Evolutionary conservation across 495 filamentous ascomycete species (phyloP).

Genomic region (Parathielavia hyrcaniae): DNA sequence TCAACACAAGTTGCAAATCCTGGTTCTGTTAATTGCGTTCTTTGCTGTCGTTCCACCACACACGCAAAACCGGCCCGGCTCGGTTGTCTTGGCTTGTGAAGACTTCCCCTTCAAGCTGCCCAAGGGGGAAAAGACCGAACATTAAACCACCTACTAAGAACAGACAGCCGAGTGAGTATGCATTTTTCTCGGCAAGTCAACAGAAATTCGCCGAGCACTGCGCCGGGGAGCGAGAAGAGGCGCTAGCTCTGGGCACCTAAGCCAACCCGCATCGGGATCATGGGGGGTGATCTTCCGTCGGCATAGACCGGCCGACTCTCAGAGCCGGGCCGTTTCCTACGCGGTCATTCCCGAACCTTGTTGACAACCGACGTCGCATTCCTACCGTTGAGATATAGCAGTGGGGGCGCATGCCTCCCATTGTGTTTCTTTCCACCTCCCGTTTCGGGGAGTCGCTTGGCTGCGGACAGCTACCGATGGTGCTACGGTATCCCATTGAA

Average conservation of each 20-base stretch:
- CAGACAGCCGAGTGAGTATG: neutral
- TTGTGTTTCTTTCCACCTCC: neutral
- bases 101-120: neutral
- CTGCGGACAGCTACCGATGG: no score
- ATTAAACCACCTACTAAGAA: neutral
- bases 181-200: neutral
- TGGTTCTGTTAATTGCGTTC: neutral
- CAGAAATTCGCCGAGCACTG: neutral
- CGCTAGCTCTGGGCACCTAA: neutral
- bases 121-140: neutral
- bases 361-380: conserved; percentile 12
- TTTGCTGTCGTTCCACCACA: conserved; percentile 13
- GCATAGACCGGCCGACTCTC: neutral
- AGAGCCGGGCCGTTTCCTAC: conserved; percentile 14
- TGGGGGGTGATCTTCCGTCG: conserved; percentile 1
- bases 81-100: neutral
- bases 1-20: neutral
- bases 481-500: no score
- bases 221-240: neutral
- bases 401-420: neutral
- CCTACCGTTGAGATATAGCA: conserved; percentile 2
- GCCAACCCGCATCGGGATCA: neutral
- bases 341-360: conserved; percentile 17
- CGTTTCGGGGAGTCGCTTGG: neutral
- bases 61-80: conserved; percentile 7